These are phyloP conservation scores for Macrolepiota fuliginosa DNA, from an alignment of 768 basidiomycete genomes.

Conservation along the genomic window DNA sequence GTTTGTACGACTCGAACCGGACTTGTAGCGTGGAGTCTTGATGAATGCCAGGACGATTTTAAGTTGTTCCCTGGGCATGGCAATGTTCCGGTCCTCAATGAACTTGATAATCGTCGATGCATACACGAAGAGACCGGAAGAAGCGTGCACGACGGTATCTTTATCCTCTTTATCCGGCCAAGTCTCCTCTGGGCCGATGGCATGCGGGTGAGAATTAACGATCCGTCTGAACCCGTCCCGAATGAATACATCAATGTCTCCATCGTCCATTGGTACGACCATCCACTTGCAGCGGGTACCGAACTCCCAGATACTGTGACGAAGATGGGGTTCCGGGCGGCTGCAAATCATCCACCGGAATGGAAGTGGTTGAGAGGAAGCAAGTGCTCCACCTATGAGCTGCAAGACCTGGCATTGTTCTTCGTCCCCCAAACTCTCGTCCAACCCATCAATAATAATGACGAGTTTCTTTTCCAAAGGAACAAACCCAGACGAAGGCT, in stretches of 20 bases:
- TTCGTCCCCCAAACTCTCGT: constrained; percentile 14
- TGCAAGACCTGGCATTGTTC: constrained; percentile 12
- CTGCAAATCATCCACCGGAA: constrained; percentile 15
- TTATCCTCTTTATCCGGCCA: neutral
- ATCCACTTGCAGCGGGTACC: neutral
- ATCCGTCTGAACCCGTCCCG: neutral
- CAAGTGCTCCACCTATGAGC: constrained; percentile 2
- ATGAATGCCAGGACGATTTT: neutral
- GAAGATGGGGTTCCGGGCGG: constrained; percentile 13
- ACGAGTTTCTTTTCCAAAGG: neutral
- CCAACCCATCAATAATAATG: constrained; percentile 15
- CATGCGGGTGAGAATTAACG: neutral
- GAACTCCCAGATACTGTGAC: neutral
- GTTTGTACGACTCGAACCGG: neutral
- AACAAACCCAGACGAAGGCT: neutral
- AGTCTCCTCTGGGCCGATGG: neutral
- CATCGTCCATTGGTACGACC: constrained; percentile 2
- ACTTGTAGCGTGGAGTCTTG: neutral
- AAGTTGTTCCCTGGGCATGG: neutral
- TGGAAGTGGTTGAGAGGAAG: constrained; percentile 5
- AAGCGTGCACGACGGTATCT: neutral
- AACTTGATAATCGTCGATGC: neutral
- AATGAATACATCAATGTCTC: neutral
- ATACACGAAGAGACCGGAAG: neutral
- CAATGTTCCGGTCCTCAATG: neutral